Conservation (phyloP, 306 rosid species). For the Canavalia gladiata region DNA sequence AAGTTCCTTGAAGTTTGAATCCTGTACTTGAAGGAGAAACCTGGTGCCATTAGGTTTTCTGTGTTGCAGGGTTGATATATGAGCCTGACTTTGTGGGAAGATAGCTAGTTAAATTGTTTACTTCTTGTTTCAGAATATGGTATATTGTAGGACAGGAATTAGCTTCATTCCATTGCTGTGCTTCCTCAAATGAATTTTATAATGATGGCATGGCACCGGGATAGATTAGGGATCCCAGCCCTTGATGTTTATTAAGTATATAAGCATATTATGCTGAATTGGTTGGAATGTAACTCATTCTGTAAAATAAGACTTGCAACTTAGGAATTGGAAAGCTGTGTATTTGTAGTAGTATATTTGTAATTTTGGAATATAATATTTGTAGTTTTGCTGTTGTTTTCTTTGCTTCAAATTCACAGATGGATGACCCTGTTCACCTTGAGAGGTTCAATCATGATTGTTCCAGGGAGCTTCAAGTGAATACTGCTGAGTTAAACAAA, state of each 20-base stretch:
- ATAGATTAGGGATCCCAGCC: neutral
- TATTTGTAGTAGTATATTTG: conserved; percentile 26
- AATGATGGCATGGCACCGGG: neutral
- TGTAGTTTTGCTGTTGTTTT: conserved; percentile 33
- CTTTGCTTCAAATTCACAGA: conserved; percentile 58
- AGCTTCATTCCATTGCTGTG: conserved; percentile 15
- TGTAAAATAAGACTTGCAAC: conserved; percentile 34
- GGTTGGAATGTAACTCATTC: conserved; percentile 12
- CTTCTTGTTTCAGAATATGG: conserved; percentile 4
- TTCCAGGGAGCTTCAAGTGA: conserved; percentile 78
- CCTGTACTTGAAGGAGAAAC: neutral
- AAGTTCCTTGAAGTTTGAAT: neutral
- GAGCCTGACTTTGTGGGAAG: conserved; percentile 18
- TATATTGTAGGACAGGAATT: conserved; percentile 6
- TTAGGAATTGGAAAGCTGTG: conserved; percentile 14
- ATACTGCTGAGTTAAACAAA: conserved; percentile 52
- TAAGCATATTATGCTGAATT: conserved; percentile 9
- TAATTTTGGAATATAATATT: conserved; percentile 27
- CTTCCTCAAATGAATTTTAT: conserved; percentile 3
- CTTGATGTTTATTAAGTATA: conserved; percentile 19
- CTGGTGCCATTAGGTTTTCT: conserved; percentile 14
- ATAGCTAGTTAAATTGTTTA: conserved; percentile 30
- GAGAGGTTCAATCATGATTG: conserved; percentile 84
- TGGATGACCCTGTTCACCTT: conserved; percentile 81
- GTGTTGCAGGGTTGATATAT: neutral